Conservation (phyloP, 345 rosid species). For the Brassica incana region DNA sequence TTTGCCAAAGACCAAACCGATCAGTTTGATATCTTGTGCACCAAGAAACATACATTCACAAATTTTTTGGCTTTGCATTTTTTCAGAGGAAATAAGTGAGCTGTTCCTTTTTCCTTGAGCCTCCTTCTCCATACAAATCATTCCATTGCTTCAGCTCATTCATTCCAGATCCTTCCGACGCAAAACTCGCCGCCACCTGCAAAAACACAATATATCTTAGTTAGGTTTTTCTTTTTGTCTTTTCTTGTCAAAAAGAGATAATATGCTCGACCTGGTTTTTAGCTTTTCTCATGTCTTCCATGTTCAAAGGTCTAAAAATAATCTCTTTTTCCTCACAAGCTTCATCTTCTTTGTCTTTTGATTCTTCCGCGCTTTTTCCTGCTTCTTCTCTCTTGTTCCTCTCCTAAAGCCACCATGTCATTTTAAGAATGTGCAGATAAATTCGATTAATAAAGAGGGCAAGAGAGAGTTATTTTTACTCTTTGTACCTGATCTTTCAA, state of each 20-base stretch:
- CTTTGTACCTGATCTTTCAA: slow-evolving; percentile 61
- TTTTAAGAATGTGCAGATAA: neutral
- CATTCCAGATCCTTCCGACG: slow-evolving; percentile 79
- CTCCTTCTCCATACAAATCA: slow-evolving; percentile 87
- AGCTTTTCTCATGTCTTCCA: slow-evolving; percentile 94
- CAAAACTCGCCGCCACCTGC: slow-evolving; percentile 92
- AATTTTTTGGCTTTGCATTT: neutral
- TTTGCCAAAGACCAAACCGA: slow-evolving; percentile 13
- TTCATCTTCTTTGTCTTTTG: slow-evolving; percentile 46
- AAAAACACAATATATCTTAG: slow-evolving; percentile 8
- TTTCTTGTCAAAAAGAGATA: neutral
- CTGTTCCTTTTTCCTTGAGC: slow-evolving; percentile 85
- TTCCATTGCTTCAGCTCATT: slow-evolving; percentile 89
- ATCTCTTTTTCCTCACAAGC: slow-evolving; percentile 55
- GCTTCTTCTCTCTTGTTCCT: slow-evolving; percentile 62
- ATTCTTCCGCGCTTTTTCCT: slow-evolving; percentile 52
- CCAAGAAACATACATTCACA: slow-evolving; percentile 17
- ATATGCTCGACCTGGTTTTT: slow-evolving; percentile 71
- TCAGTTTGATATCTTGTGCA: slow-evolving; percentile 20
- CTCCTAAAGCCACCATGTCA: slow-evolving; percentile 48
- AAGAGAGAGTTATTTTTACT: neutral
- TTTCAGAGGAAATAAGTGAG: slow-evolving; percentile 76
- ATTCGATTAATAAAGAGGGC: neutral
- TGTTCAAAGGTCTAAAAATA: slow-evolving; percentile 67
- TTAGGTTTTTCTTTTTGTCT: neutral